These are phyloP conservation scores for Thuidium tamariscinum DNA, from an alignment of 225 moss, liverwort and hornwort genomes.

Conservation along the genomic window DNA sequence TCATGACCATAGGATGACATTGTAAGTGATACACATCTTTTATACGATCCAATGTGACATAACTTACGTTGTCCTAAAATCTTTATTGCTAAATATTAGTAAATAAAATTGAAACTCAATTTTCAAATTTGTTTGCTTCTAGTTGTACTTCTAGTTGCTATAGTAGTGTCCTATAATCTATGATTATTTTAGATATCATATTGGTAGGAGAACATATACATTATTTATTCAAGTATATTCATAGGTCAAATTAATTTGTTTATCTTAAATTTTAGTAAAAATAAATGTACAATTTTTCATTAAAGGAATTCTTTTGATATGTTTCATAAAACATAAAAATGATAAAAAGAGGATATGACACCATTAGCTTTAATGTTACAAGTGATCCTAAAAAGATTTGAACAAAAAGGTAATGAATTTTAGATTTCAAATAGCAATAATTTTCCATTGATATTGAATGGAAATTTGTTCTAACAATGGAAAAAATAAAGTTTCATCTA, in stretches of 20 bases:
- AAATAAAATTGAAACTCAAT: background rate
- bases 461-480: background rate
- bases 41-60: constrained; percentile 35
- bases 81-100: background rate
- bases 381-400: background rate
- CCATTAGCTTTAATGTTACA: background rate
- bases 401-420: no score
- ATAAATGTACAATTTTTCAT: background rate
- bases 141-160: background rate
- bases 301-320: fast-evolving
- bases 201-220: no score
- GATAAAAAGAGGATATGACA: background rate
- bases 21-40: constrained; percentile 34
- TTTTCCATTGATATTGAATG: background rate
- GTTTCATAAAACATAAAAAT: no score
- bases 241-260: no score
- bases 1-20: constrained; percentile 71
- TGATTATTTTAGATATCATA: background rate
- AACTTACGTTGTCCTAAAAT: constrained; percentile 28
- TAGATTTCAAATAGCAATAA: no score
- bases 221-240: background rate
- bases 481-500: background rate
- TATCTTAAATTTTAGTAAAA: background rate
- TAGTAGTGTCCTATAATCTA: background rate
- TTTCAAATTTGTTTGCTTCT: no score